Evolutionary conservation across 805 yeast species (phyloP).

Genomic region (Schizosaccharomyces osmophilus): DNA sequence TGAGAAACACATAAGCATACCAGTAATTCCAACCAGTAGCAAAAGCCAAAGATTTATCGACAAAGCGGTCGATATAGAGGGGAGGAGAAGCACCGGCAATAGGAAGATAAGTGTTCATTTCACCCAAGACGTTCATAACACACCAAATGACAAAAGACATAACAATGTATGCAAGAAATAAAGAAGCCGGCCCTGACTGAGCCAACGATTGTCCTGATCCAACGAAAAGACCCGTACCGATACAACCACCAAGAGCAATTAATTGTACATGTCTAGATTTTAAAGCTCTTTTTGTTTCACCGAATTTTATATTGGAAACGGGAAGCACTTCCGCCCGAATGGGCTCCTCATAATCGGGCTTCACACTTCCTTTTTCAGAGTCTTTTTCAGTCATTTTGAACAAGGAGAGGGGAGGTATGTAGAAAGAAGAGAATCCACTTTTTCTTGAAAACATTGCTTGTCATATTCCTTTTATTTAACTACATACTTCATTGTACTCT

Average conservation of each 20-base stretch:
- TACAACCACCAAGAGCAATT: constrained; percentile 68
- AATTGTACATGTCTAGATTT: constrained; percentile 10
- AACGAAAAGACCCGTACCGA: constrained; percentile 50
- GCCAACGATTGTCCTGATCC: constrained; percentile 27
- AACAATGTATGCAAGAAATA: constrained; percentile 25
- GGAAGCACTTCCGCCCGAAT: too few species aligned
- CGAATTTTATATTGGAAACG: neutral
- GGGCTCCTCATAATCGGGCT: too few species aligned
- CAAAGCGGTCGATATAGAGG: constrained; percentile 29
- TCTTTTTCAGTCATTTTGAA: too few species aligned
- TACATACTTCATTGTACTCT: too few species aligned
- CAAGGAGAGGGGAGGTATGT: too few species aligned
- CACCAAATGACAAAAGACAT: constrained; percentile 28
- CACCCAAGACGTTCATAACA: constrained; percentile 29
- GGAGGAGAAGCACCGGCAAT: constrained; percentile 38
- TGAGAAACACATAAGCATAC: constrained; percentile 36
- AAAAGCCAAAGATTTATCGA: constrained; percentile 46
- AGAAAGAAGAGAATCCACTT: too few species aligned
- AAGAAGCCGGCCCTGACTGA: constrained; percentile 28
- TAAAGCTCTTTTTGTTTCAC: neutral
- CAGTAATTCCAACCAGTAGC: constrained; percentile 53
- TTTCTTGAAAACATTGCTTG: too few species aligned
- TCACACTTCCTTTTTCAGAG: too few species aligned
- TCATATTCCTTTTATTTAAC: too few species aligned
- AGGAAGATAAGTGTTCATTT: constrained; percentile 42